Evolutionary conservation across 169 alveolate genomes (phyloP), one percentile per base, ranked within the genome.

Genomic region (Eimeria maxima): DNA sequence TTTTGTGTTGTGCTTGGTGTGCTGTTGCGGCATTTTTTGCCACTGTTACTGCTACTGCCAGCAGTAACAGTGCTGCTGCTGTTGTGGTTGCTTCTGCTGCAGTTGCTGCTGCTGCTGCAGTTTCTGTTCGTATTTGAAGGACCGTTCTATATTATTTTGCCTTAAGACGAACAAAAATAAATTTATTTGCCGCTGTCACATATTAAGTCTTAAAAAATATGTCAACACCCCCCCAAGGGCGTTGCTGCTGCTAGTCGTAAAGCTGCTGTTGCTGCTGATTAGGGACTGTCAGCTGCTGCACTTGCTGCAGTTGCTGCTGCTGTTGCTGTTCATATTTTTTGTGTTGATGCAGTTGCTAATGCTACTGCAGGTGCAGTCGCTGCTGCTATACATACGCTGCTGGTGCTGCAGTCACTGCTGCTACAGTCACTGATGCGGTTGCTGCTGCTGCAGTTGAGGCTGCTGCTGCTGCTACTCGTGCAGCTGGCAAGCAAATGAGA

Each of bases 31-130:
- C 83, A 24, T 44, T 47, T 29, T 3, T 73, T 73, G 83, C 50
- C 29, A 47, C 83, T 73, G 57, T 5, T 11, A 11, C 11, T 50
- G 57, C 57, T 50, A 50, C 57, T 50, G 57, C 57, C 11, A 11
- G 18, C 11, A 5, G 11, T 7, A 11, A 5, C 11, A 11, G 57
- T 50, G 57, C 83, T 73, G 83, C 83, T 73, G 7, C 83, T 14
- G 74, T n/a, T 65, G 74, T 5, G 6, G 74, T 65, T 65, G 74
- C 74, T 65, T 8, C 74, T 73, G 20, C 83, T n/a, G 83, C 83
- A 24, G 83, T 47, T 6, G 50, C 83, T 14, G 83, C 45, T 6
- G 83, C 50, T 73, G 83, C 83, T 73, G 83, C 83, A 24, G 50
- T n/a, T 73, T 20, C 83, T 38, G 45, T 14, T n/a, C 8, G 38